Percentiles rank a stretch among this genome's conserved stretches.
Conservation (phyloP, 257 asterid species). For the Capsicum baccatum region DNA sequence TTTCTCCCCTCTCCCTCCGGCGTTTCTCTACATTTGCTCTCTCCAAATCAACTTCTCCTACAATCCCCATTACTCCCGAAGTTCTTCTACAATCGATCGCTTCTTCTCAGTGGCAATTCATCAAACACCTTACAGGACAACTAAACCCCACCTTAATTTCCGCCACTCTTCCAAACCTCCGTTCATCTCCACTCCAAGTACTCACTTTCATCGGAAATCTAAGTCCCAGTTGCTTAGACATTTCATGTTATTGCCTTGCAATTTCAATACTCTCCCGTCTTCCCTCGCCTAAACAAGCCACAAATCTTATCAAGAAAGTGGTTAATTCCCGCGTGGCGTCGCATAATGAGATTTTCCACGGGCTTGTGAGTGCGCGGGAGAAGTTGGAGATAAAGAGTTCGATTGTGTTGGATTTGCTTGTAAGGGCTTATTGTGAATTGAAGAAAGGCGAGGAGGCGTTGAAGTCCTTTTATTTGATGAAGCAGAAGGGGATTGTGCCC, state of each 20-base stretch:
- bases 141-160: slow-evolving; percentile 46
- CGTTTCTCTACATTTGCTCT: slow-evolving; percentile 32
- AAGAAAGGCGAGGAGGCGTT: slow-evolving; percentile 48
- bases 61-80: slow-evolving; percentile 29
- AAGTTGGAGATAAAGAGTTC: slow-evolving; percentile 49
- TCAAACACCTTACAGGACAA: slow-evolving; percentile 54
- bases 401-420: slow-evolving; percentile 54
- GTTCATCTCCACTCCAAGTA: slow-evolving; percentile 45
- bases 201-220: slow-evolving; percentile 43
- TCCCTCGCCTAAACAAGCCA: slow-evolving; percentile 52
- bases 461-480: slow-evolving; percentile 55
- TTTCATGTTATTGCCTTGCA: slow-evolving; percentile 54
- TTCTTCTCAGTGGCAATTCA: slow-evolving; percentile 65
- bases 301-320: slow-evolving; percentile 49
- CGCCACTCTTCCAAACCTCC: slow-evolving; percentile 48
- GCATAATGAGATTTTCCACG: slow-evolving; percentile 42
- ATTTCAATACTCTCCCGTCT: slow-evolving; percentile 50
- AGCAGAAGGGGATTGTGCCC: slow-evolving; percentile 43
- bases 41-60: slow-evolving; percentile 21
- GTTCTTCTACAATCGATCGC: slow-evolving; percentile 30
- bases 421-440: slow-evolving; percentile 57
- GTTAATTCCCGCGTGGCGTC: slow-evolving; percentile 35
- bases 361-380: slow-evolving; percentile 48
- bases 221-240: slow-evolving; percentile 38
- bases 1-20: slow-evolving; percentile 24